Base-by-base conservation (phyloP, 768 basidiomycete species). In the Tulasnella sp. region DNA sequence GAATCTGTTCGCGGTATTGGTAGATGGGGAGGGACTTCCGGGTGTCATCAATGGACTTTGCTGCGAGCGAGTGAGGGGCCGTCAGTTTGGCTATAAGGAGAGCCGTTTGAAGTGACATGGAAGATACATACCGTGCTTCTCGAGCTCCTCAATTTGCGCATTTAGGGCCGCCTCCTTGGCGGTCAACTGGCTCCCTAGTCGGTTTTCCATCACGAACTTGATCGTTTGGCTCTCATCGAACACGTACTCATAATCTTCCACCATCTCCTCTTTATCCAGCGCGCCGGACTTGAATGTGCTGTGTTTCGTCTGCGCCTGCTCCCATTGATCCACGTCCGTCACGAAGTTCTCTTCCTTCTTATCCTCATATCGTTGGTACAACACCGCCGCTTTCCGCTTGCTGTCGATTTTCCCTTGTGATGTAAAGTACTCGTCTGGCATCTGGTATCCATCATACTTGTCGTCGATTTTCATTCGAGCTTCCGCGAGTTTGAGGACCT, bases 161-260 rank as follows among this genome's bases (percentile, higher is more conserved):
- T 93, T 82, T 17, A 99, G 73, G 21, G 90, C 74, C 67, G 81
- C 86, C 62, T 97, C 92, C 60, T 90, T 87, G 10, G 86, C 82
- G 62, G 82, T 87, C 80, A 96, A 78, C 11, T 79, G 78, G 3
- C 85, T 85, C 54, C 80, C 79, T 66, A 89, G 69, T 7, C 83
- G 79, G 25, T 70, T 71, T 62, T 92, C 92, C 82, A 92, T 83
- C 67, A 94, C 85, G 72, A 94, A 99, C 68, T 89, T 78, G 69
- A 99, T 98, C 21, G 91, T 92, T 72, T 96, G 94, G 66, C 83
- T 88, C 70, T 98, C 96, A 70, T 99, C 96, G 66, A 99, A 97
- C 48, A 99, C 94, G 69, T 92, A 99, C 60, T 98, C 94, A 66
- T 94, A 98, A 44, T 85, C 83, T 31, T 92, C 91, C 29, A 83